Percentiles rank a stretch among this genome's conserved stretches.
phyloP scores from a whole-genome alignment of 208 protist species.

The Kentomonas sorsogonicus region DNA sequence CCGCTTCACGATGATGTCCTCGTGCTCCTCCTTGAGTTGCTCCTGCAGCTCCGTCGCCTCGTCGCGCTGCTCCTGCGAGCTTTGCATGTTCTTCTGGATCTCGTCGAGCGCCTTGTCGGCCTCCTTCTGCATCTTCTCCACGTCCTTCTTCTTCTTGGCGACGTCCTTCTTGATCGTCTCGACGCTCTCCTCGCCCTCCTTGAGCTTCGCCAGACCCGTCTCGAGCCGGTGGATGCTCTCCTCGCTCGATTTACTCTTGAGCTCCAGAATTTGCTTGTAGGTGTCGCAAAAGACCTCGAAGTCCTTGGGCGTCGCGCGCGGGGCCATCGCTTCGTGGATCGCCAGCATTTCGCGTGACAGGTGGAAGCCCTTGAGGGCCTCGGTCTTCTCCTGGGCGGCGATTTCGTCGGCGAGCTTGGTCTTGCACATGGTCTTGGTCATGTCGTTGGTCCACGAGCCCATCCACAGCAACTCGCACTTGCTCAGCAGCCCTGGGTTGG shows the following conservation, averaged over 20 bases:
- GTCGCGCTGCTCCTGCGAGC: constrained; percentile 89
- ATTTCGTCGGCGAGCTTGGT: constrained; percentile 65
- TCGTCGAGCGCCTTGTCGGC: constrained; percentile 91
- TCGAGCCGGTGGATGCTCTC: constrained; percentile 78
- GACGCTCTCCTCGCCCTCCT: constrained; percentile 90
- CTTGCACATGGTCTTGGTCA: constrained; percentile 83
- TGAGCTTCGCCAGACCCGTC: constrained; percentile 92
- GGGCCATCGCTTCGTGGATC: constrained; percentile 68
- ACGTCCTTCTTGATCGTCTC: constrained; percentile 90
- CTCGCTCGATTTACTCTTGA: constrained; percentile 71
- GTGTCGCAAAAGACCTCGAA: constrained; percentile 84
- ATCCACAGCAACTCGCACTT: constrained; percentile 94
- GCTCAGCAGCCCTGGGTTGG: constrained; percentile 94
- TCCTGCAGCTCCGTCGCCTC: constrained; percentile 85
- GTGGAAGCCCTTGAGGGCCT: constrained; percentile 71
- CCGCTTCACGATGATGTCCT: constrained; percentile 72
- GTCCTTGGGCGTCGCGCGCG: constrained; percentile 70
- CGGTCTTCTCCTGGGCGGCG: constrained; percentile 46
- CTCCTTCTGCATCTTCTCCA: constrained; percentile 91
- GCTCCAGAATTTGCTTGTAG: constrained; percentile 69
- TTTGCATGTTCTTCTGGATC: constrained; percentile 94
- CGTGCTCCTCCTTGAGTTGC: constrained; percentile 87
- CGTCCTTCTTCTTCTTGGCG: constrained; percentile 74
- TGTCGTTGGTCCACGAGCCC: constrained; percentile 86
- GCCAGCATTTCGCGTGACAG: constrained; percentile 80